Conservation (phyloP, 176 grass and related monocot species). For the Oryza nivara region DNA sequence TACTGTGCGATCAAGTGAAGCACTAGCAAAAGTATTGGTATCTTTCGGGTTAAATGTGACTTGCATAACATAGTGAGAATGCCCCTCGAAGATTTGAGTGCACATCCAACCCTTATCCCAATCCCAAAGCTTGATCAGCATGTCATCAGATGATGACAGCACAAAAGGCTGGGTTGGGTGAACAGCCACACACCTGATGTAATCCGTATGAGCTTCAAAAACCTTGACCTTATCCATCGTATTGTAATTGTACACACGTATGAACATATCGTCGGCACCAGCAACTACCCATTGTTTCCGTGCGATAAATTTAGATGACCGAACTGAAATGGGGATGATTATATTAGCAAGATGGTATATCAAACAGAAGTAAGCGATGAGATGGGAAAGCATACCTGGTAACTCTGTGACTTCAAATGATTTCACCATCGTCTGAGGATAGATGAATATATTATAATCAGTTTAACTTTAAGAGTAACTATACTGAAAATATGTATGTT, state of each 20-base stretch:
- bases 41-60: slow-evolving; percentile 99
- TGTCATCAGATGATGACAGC: slow-evolving; percentile 97
- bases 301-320: slow-evolving; percentile 89
- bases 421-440: slow-evolving; percentile 91
- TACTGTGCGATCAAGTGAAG: slow-evolving; percentile 96
- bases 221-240: slow-evolving; percentile 97
- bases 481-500: background rate
- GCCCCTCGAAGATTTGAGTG: slow-evolving; percentile 98
- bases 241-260: slow-evolving; percentile 94
- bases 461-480: slow-evolving; percentile 13
- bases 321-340: slow-evolving; percentile 62
- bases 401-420: slow-evolving; percentile 99
- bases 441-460: slow-evolving; percentile 36
- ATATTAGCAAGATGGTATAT: slow-evolving; percentile 38
- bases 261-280: slow-evolving; percentile 97
- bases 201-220: slow-evolving; percentile 92
- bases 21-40: slow-evolving; percentile 98
- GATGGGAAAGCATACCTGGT: slow-evolving; percentile 58
- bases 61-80: slow-evolving; percentile 99
- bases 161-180: slow-evolving; percentile 97
- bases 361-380: slow-evolving; percentile 11
- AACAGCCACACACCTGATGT: slow-evolving; percentile 96
- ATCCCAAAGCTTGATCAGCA: slow-evolving; percentile 99
- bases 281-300: slow-evolving; percentile 97
- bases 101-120: slow-evolving; percentile 98